Base-by-base conservation (phyloP, 768 basidiomycete species). In the Mycena olivaceomarginata region DNA sequence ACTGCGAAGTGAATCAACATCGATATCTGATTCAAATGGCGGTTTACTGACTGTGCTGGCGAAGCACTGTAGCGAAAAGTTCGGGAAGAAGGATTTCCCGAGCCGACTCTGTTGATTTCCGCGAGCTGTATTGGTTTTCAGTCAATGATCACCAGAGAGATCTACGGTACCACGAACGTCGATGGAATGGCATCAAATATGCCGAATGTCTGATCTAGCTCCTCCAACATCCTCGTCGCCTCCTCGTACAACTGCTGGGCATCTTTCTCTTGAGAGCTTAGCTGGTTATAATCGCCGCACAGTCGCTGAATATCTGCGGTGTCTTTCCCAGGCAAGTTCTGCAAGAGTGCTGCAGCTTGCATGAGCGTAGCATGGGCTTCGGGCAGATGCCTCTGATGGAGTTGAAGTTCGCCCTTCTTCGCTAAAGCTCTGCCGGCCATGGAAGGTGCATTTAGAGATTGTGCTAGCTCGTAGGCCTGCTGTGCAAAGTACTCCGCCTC, bases 401-500 rank as follows among this genome's bases (percentile, higher is more conserved):
- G 83, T 62, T 93, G 89, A 2, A 98, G 87, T 77, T 97, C 95
- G 4, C 91, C 94, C 68, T 92, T 91, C 79, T 90, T 88, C 0
- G 93, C 89, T 40, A 94, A 84, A 0, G 96, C 95, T 11, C 94
- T 91, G 25, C 93, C 91, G 9, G 90, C 83, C 81, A 95, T 85
- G 0, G 92, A 89, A 18, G 94, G 92, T 0, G 94, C 91, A 75
- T 93, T 93, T 13, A 97, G 83, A 8, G 94, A 88, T 63, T 89
- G 86, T 0, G 96, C 95, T 1, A 99, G 86, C 22, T 93, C 92
- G n/a, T 90, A 86, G 1, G 95, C 95, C 82, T 97, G 94, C 53
- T 94, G 89, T 0, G 94, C 89, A 82, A 97, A 98, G 80, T 95
- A 97, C 76, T 96, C 93, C 2, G 96, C 93, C 80, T 98, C 97